Evolutionary conservation across 116 monocot species (phyloP).

Genomic region (Cymodocea nodosa): DNA sequence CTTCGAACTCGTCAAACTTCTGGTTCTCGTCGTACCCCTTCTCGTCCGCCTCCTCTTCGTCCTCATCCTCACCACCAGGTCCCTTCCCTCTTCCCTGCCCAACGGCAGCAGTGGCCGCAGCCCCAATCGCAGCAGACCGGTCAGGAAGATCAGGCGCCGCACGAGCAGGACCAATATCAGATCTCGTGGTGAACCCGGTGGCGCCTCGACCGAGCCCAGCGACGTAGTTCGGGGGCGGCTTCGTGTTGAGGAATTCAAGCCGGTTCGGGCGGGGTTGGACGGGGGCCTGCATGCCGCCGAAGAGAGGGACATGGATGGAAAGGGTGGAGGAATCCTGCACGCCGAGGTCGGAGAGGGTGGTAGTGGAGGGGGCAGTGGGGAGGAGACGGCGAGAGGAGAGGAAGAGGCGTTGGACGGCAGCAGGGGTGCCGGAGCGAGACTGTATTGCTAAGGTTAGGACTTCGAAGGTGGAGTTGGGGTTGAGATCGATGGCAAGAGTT

Average conservation of each 20-base stretch:
- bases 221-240: constrained; percentile 96
- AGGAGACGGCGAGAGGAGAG: constrained; percentile 45
- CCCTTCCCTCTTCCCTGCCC: constrained; percentile 45
- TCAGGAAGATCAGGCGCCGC: constrained; percentile 95
- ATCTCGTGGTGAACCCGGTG: constrained; percentile 93
- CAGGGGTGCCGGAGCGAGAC: constrained; percentile 30
- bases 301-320: constrained; percentile 43
- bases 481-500: constrained; percentile 46
- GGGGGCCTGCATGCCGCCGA: constrained; percentile 49
- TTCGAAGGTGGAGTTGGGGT: constrained; percentile 34
- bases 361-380: constrained; percentile 11
- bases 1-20: constrained; percentile 99
- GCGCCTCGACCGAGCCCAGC: constrained; percentile 98
- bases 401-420: constrained; percentile 36
- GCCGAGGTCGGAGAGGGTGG: constrained; percentile 27
- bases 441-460: constrained; percentile 35
- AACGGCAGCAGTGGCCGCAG: constrained; percentile 14
- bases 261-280: constrained; percentile 41
- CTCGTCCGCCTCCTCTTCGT: constrained; percentile 78
- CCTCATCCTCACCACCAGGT: constrained; percentile 40
- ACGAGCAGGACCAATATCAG: constrained; percentile 94
- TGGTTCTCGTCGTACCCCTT: constrained; percentile 99
- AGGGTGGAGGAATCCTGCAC: constrained; percentile 32
- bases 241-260: constrained; percentile 83
- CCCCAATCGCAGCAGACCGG: constrained; percentile 38